Base-by-base conservation (phyloP, 2,329 filamentous ascomycete genomes). In the Verticillium dahliae region DNA sequence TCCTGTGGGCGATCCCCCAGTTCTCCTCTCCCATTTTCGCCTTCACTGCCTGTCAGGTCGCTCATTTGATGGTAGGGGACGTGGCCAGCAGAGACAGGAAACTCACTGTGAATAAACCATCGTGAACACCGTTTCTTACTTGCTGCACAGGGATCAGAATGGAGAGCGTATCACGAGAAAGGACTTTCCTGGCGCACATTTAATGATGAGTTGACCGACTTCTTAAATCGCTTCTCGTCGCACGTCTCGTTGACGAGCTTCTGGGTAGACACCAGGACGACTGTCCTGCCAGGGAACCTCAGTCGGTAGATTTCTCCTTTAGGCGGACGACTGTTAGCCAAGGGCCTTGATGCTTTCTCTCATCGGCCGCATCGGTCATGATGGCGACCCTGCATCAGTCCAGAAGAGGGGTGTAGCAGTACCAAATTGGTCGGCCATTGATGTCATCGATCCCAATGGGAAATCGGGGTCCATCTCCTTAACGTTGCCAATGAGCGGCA, bases 351-450 rank as follows among this genome's bases (percentile, higher is more conserved):
- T 61, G 27, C 27, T 41, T 4, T 27, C 31, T 22, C 1, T 11
- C 6, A 4, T 3, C 13, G 27, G 1, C 31, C 33, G 3, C 11
- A 52, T 14, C 11, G 3, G 5, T 52, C n/a, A 4, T 57, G 22
- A 45, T 27, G n/a, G 9, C 45, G 27, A 31, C 27, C 27, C 45
- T 27, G 45, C 45, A 52, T 27, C 45, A 52, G 45, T 52, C 10
- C 1, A 45, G 11, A 31, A 52, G 18, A 4, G 18, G 45, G 13
- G 18, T 61, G 27, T 15, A 6, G 50, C 67, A 74, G 66, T 69
- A 87, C 88, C 89, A 74, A 90, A 90, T 62, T 81, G 84, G 50
- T 90, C 83, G 31, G 85, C 83, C 57, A 91, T 75, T 11, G 81
- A 77, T 6, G 73, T 70, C 22, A 90, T 72, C 31, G 85, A 85